These are phyloP conservation scores for Aaosphaeria pasadenensis DNA, from an alignment of 2,329 filamentous ascomycete genomes.

Conservation along the genomic window DNA sequence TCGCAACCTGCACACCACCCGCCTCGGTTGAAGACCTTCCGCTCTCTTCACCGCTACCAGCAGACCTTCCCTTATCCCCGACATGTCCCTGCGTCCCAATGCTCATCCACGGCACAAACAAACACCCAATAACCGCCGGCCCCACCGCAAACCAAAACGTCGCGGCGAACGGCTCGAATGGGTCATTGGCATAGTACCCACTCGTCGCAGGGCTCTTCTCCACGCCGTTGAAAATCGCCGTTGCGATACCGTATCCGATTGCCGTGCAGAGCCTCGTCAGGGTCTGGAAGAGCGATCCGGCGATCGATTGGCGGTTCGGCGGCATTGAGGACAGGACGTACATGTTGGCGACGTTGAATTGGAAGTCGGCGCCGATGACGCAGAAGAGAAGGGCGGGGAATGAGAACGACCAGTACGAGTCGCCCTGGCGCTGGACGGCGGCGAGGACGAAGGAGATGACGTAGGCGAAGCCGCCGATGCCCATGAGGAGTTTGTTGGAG, in stretches of 20 bases:
- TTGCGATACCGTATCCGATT: constrained; percentile 60
- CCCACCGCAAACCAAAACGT: constrained; percentile 52
- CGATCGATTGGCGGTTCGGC: constrained; percentile 61
- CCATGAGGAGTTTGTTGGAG: constrained; percentile 63
- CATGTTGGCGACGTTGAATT: constrained; percentile 71
- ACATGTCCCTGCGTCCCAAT: constrained; percentile 53
- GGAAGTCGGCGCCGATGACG: constrained; percentile 65
- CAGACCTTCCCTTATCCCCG: constrained; percentile 17
- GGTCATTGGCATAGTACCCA: constrained; percentile 43
- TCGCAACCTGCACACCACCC: neutral
- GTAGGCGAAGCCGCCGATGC: constrained; percentile 47
- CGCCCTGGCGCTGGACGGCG: constrained; percentile 54
- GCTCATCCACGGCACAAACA: constrained; percentile 52
- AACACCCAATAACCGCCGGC: constrained; percentile 42
- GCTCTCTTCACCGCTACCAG: neutral
- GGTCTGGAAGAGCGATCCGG: constrained; percentile 67
- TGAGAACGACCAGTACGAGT: constrained; percentile 63
- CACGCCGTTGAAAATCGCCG: constrained; percentile 56
- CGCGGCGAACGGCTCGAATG: constrained; percentile 50
- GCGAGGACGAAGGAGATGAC: constrained; percentile 51
- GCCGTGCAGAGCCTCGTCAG: constrained; percentile 59
- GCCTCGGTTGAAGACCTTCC: neutral
- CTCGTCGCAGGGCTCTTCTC: constrained; percentile 25
- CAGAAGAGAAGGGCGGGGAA: constrained; percentile 61
- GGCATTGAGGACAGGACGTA: constrained; percentile 67